Base-by-base conservation (phyloP, 139 green algal species). In the Chlamydomonas incerta region DNA sequence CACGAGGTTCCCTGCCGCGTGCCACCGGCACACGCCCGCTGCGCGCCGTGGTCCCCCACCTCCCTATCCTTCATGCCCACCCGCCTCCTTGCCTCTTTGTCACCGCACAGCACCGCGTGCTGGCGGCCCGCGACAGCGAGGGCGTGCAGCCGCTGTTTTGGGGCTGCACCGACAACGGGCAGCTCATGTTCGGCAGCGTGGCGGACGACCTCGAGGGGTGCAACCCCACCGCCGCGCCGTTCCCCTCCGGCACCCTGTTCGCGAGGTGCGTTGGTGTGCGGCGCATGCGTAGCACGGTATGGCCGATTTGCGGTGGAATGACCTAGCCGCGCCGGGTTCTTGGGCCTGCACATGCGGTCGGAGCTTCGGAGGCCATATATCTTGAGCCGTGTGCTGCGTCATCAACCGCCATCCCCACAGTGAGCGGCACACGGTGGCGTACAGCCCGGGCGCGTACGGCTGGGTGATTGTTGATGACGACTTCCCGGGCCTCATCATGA, bases 381-480 rank as follows among this genome's bases (percentile, higher is more conserved):
- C n/a, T n/a, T n/a, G n/a, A n/a, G n/a, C n/a, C n/a, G n/a, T n/a
- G n/a, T n/a, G 41, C 41, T 50, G 41, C 8, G 41, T 8, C 41
- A 50, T 50, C 41, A 13, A 50, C 41, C 41, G 41, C 41, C 41
- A 8, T 50, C 8, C 50, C 60, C 35, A 57, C 65, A 93, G 88
- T 34, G 84, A 91, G 52, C 86, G 88, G 5, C 72, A 90, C 82
- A 92, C 83, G 14, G 72, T 93, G 55, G 88, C 88, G 15, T 89
- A 69, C 76, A 89, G 58, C 55, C 91, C 91, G 0, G 91, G 91
- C 47, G 86, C 86, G 57, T 72, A 86, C 66, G 90, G 93, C 74
- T 95, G 92, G 92, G 85, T 95, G 21, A 95, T 96, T n/a, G 80
- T 35, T 13, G 88, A 89, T 1, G 90, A 93, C 10, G 88, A 93